These are phyloP conservation scores for Gamarada debralockiae DNA, from an alignment of 495 filamentous ascomycete species.

Conservation along the genomic window DNA sequence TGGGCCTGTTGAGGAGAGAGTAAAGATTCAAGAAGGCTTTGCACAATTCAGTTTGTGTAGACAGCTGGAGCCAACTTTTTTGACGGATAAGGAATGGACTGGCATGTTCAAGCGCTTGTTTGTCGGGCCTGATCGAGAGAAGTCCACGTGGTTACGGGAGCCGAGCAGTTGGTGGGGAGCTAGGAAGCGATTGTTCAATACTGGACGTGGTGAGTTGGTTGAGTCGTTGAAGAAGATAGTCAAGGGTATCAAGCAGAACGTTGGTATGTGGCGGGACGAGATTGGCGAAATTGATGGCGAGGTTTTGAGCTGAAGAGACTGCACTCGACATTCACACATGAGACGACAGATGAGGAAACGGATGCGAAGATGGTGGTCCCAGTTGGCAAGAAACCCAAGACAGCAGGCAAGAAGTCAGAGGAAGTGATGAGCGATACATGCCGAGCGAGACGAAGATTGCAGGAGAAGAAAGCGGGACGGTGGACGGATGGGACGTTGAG, in stretches of 20 bases:
- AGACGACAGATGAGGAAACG: too few species aligned
- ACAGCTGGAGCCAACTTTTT: constrained; percentile 2
- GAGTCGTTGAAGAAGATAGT: constrained; percentile 3
- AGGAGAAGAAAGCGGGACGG: constrained; percentile 21
- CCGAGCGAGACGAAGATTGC: constrained; percentile 10
- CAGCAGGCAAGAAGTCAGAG: neutral
- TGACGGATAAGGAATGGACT: neutral
- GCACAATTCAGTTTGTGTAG: constrained; percentile 1
- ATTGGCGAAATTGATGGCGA: neutral
- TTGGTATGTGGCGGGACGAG: neutral
- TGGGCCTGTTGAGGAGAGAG: neutral
- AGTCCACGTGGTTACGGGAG: neutral
- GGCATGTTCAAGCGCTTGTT: constrained; percentile 13
- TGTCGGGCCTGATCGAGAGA: neutral
- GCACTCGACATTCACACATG: too few species aligned
- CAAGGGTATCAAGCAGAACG: neutral
- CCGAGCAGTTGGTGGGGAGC: constrained; percentile 12
- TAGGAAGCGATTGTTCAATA: constrained; percentile 6
- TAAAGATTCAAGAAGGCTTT: neutral
- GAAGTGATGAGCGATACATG: constrained; percentile 16
- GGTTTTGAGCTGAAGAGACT: neutral
- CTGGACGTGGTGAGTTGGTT: neutral
- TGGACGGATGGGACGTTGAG: constrained; percentile 22
- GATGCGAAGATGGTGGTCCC: neutral
- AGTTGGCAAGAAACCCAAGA: neutral